Evolutionary conservation across 192 early-diverging fungal species (phyloP).

Genomic region (Podila clonocystis): DNA sequence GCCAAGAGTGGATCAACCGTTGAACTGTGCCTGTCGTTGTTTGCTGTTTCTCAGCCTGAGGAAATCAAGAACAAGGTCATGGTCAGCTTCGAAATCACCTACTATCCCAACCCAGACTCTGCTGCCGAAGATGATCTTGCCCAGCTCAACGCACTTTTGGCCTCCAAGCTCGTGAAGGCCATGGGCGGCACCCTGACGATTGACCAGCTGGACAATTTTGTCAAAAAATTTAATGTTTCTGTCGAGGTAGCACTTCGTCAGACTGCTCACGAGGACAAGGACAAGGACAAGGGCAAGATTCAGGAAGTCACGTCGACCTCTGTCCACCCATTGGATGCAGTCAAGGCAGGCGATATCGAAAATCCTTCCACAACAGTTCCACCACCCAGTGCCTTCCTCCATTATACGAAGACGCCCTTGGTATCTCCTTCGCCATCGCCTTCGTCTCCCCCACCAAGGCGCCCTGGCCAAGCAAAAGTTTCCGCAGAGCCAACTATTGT

Average conservation of each 20-base stretch:
- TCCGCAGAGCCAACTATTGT: constrained; percentile 61
- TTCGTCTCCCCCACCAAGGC: constrained; percentile 29
- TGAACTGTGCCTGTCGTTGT: constrained; percentile 60
- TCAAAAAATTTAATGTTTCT: constrained; percentile 39
- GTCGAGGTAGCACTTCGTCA: constrained; percentile 39
- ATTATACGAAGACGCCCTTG: constrained; percentile 25
- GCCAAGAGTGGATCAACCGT: constrained; percentile 59
- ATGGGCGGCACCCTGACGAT: constrained; percentile 49
- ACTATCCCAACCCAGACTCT: constrained; percentile 28
- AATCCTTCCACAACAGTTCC: constrained; percentile 4
- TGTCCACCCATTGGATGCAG: constrained; percentile 26
- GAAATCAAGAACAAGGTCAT: constrained; percentile 45
- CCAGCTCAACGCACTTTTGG: constrained; percentile 38
- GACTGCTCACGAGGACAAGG: constrained; percentile 16
- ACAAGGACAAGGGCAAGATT: background rate
- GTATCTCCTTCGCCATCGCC: constrained; percentile 26
- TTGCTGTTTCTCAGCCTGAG: constrained; percentile 3
- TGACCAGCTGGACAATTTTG: constrained; percentile 13
- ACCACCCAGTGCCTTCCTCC: constrained; percentile 23
- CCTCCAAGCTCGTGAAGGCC: constrained; percentile 45
- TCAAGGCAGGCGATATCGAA: constrained; percentile 12
- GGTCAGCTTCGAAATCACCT: constrained; percentile 52
- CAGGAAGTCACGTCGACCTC: constrained; percentile 16
- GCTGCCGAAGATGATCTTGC: constrained; percentile 27
- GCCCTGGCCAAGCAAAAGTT: constrained; percentile 34